Base-by-base conservation (phyloP, 1,139 yeast genomes). In the Groenewaldozyma auringiensis region DNA sequence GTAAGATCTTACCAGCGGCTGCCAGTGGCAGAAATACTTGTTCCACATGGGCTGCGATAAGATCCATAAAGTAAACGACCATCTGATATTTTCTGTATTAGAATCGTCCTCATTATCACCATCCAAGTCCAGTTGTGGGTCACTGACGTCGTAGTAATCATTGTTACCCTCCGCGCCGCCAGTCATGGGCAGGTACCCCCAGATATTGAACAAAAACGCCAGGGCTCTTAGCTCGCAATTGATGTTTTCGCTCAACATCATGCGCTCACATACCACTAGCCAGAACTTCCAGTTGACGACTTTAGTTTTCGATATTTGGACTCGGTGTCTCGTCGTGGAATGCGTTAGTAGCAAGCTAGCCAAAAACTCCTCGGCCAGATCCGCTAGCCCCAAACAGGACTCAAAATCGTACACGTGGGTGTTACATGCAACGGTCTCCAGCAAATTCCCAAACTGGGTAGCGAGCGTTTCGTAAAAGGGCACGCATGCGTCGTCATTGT, bases 231-330 rank as follows among this genome's bases (percentile, higher is more conserved):
- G 67, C 48, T 83, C 76, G 21, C 76, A 72, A 53, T 79, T 82
- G 49, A 79, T 70, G 59, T 79, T 85, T 45, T 79, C 80, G 6
- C 86, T 76, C 11, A 69, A 60, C 21, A 84, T 62, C 81, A 84
- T 76, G 54, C 76, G 69, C 50, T 75, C 69, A 18, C 72, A 65
- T 21, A 84, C 81, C 47, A 74, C 69, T 9, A 83, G 61, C 95
- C 95, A 86, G 58, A 86, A 85, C 45, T 70, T 70, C 94, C 95
- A 86, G 64, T 82, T 75, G 18, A 84, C 63, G 25, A 60, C 57
- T 22, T 52, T 52, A 37, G 54, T 57, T 33, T 56, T 53, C 40
- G 56, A 55, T 21, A 56, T 53, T 21, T 53, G 51, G 6, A 57
- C 58, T 27, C 57, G 56, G 34, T 56, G 55, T 40, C 47, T 46